Evolutionary conservation across 176 grass and related monocot species (phyloP).

Genomic region (Tillandsia leiboldiana): DNA sequence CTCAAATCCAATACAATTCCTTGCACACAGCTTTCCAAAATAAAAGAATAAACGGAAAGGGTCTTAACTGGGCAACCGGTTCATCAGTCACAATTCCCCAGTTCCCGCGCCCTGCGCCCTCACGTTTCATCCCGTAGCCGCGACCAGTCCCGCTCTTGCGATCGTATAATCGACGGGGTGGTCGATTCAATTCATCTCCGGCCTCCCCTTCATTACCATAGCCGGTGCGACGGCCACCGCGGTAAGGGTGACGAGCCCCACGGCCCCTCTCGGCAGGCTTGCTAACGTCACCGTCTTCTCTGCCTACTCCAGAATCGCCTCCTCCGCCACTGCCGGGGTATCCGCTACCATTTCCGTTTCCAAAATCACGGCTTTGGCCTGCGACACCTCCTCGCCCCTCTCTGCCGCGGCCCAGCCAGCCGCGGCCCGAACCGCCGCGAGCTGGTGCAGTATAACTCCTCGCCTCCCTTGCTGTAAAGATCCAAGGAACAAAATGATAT

Average conservation of each 20-base stretch:
- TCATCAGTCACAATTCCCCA: slow-evolving; percentile 62
- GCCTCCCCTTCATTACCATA: slow-evolving; percentile 30
- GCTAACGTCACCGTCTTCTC: slow-evolving; percentile 28
- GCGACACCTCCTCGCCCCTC: slow-evolving; percentile 38
- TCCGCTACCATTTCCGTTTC: slow-evolving; percentile 29
- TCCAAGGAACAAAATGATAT: not conserved
- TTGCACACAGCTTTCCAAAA: not conserved
- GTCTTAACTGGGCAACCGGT: slow-evolving; percentile 33
- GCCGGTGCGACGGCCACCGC: slow-evolving; percentile 27
- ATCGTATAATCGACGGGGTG: slow-evolving; percentile 36
- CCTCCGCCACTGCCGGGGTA: not conserved
- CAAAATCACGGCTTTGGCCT: slow-evolving; percentile 28
- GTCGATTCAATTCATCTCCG: slow-evolving; percentile 35
- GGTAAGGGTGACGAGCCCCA: slow-evolving; percentile 35
- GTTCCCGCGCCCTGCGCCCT: slow-evolving; percentile 63
- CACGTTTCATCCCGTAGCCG: slow-evolving; percentile 59
- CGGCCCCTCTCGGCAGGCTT: slow-evolving; percentile 30
- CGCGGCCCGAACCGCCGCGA: slow-evolving; percentile 30
- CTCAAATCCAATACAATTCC: not conserved
- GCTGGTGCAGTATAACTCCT: slow-evolving; percentile 43
- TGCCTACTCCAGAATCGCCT: slow-evolving; percentile 10
- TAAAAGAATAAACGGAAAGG: not conserved
- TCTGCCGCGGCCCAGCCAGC: slow-evolving; percentile 35
- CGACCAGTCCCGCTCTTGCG: slow-evolving; percentile 60
- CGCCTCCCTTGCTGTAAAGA: slow-evolving; percentile 43